Evolutionary conservation across 176 grass and related monocot genomes (phyloP).

Genomic region (Eragrostis curvula): DNA sequence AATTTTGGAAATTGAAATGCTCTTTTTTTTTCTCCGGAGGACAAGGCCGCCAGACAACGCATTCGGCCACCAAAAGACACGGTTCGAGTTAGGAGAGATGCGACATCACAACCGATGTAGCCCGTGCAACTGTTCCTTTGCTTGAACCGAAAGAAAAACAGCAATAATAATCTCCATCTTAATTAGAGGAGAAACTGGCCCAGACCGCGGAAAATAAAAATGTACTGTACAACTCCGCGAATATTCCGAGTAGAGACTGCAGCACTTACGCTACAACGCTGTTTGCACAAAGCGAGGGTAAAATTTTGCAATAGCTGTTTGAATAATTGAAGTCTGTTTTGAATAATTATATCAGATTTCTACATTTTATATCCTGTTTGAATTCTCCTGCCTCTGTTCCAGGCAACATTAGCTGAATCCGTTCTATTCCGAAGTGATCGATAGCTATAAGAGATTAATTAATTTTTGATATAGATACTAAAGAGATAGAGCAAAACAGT

Average conservation of each 20-base stretch:
- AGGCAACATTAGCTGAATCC: constrained; percentile 3
- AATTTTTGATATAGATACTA: constrained; percentile 1
- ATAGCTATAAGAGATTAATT: constrained; percentile 5
- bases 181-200: not conserved
- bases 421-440: not conserved
- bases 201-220: not conserved
- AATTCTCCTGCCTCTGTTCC: not conserved
- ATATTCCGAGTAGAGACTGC: too few species aligned
- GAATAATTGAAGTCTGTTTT: not conserved
- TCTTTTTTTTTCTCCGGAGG: too few species aligned
- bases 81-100: not conserved
- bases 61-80: not conserved
- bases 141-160: constrained; percentile 2
- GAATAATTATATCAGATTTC: not conserved
- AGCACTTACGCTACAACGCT: too few species aligned
- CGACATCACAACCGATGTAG: constrained; percentile 8
- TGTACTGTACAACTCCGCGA: not conserved
- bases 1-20: too few species aligned
- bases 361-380: not conserved
- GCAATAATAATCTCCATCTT: not conserved
- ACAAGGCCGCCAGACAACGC: not conserved
- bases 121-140: not conserved
- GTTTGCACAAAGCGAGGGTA: not conserved
- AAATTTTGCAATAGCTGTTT: not conserved
- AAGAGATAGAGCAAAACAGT: not conserved